Evolutionary conservation across 768 basidiomycete genomes (phyloP).

Genomic region (Amyloporia xantha): DNA sequence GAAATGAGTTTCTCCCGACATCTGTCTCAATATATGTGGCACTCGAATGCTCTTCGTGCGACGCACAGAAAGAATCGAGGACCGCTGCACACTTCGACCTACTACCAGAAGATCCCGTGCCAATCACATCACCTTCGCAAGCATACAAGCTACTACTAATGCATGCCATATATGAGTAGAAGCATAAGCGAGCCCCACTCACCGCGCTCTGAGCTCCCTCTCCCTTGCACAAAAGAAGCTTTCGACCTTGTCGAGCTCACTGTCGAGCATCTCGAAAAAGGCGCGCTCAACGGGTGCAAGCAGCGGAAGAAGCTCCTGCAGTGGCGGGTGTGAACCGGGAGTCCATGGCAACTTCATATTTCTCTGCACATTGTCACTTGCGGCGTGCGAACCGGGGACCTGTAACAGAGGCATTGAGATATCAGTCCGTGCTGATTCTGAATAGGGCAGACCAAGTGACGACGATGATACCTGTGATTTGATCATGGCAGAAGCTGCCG

Average conservation of each 20-base stretch:
- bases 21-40: too few relatives aligned
- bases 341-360: not conserved
- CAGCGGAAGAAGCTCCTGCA: conserved; percentile 42
- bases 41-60: too few relatives aligned
- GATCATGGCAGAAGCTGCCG: not conserved
- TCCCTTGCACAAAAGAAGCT: conserved; percentile 73
- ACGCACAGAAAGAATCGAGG: too few relatives aligned
- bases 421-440: not conserved
- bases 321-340: conserved; percentile 5
- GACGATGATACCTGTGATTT: not conserved
- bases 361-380: not conserved
- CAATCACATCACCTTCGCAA: too few relatives aligned
- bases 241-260: conserved; percentile 80
- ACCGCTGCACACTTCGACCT: too few relatives aligned
- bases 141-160: too few relatives aligned
- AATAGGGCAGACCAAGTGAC: not conserved
- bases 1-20: too few relatives aligned
- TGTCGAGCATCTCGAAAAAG: conserved; percentile 76
- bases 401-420: too few relatives aligned
- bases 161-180: too few relatives aligned
- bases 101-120: too few relatives aligned
- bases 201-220: conserved; percentile 44
- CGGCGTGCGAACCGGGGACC: not conserved
- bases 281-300: conserved; percentile 54
- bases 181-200: too few relatives aligned